Evolutionary conservation across 306 rosid species (phyloP), one percentile per base, ranked within the genome.

Genomic region (Hylodesmum podocarpum): DNA sequence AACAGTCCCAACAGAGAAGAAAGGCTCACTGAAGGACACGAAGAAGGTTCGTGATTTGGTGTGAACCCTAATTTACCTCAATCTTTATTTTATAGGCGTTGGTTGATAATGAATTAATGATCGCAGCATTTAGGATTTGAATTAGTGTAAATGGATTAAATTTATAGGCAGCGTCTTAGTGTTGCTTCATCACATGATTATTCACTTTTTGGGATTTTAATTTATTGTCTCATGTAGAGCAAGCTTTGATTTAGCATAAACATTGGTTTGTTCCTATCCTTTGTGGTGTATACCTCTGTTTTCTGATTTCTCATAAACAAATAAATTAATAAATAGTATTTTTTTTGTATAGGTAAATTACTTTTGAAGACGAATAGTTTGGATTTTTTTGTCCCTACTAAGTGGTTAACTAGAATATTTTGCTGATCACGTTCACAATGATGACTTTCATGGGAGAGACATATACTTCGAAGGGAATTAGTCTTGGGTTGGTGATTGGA

Each of bases 1-100:
- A 80, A 55, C 89, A 76, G 47, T 49, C 72, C 6, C 72, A 25
- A 7, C 59, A 8, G 18, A 67, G 87, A 62, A 81, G 70, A 66
- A 95, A 95, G 80, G 80, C 90, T 66, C 96, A 90, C 66, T 95
- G 82, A 90, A 29, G 22, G 59, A 68, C 36, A 69, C 80, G 36
- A 33, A n/a, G n/a, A 14, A 54, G 91, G 87, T 87, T 54, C 8
- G 34, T 65, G 8, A 39, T 68, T 61, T 58, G n/a, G n/a, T n/a
- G 82, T 84, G 49, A 88, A 80, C 85, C 91, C 83, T 84, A 72
- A 71, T 84, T 71, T 19, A 31, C 89, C 80, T 40, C 47, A 3
- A 39, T 58, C 36, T 16, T 13, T 18, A 33, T 69, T 46, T 63
- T 44, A 24, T 25, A 40, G 59, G 43, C 9, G 5, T 43, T 80